Evolutionary conservation across 257 asterid species (phyloP), one percentile per base, ranked within the genome.

Genomic region (Hygrophila difformis): DNA sequence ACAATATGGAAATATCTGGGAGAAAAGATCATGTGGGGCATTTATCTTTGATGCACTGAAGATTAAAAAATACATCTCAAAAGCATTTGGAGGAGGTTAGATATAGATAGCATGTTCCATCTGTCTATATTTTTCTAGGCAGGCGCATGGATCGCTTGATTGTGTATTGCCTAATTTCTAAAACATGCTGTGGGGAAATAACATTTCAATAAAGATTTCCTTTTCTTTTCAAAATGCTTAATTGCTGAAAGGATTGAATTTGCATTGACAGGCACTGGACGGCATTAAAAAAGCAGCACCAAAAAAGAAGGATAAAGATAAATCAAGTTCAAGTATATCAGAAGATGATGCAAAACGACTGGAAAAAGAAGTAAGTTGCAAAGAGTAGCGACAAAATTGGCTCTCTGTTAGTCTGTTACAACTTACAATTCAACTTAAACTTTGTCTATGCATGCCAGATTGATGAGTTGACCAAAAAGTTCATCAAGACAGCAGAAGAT

Each of bases 401-500:
- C 22, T 43, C 4, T 23, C 11, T 34, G 39, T 14, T 31, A 3
- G 8, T 24, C 29, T 24, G 37, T 33, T 33, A 9, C 10, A 9
- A 33, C 10, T 33, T 0, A 33, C 19, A 34, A 47, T 60, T 6
- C 48, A n/a, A 26, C n/a, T 47, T 41, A 8, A 1, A 19, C n/a
- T 38, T 49, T 37, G 6, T 42, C 1, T 38, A 0, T 33, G 21
- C 51, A 6, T 60, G 22, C 33, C 78, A 89, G 97, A 77, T 89
- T 20, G 98, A 89, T 20, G 96, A 85, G 42, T 53, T 79, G 73
- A 89, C 98, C 2, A 89, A 82, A 37, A 89, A 77, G 79, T 89
- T 72, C 38, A 77, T 82, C 51, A 85, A 89, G 80, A 61, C 76
- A 11, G 94, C 98, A 14, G 98, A 89, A 72, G 98, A 85, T 64